phyloP scores from a whole-genome alignment of 2,329 filamentous ascomycete species.

The Cephalotrichum gorgonifer region DNA sequence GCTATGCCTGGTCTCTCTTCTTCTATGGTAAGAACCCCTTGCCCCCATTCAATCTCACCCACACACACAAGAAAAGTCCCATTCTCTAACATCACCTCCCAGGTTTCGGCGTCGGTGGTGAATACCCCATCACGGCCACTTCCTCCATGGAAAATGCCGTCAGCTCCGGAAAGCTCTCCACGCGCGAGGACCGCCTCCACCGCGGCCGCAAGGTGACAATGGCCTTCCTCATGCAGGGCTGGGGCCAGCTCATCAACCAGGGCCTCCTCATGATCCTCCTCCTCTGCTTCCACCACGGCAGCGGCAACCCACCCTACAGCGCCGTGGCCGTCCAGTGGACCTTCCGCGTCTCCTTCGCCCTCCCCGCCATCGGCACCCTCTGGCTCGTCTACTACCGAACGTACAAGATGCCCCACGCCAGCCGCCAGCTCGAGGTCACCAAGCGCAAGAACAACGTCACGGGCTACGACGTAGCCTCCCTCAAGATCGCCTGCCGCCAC shows the following conservation, averaged over 20 bases:
- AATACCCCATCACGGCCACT: conserved; percentile 95
- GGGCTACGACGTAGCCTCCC: conserved; percentile 81
- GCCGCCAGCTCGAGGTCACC: conserved; percentile 67
- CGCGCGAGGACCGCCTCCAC: conserved; percentile 85
- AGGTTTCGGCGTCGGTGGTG: conserved; percentile 60
- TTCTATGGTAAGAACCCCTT: conserved; percentile 40
- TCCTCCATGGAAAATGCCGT: conserved; percentile 89
- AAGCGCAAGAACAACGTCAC: conserved; percentile 85
- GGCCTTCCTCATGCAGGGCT: conserved; percentile 96
- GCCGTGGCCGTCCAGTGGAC: conserved; percentile 73
- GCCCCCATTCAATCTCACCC: neutral
- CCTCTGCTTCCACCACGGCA: conserved; percentile 75
- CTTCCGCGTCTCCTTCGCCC: conserved; percentile 84
- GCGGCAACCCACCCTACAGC: conserved; percentile 55
- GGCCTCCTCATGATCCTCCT: conserved; percentile 77
- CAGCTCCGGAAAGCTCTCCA: conserved; percentile 77
- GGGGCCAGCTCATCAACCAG: conserved; percentile 95
- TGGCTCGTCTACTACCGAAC: conserved; percentile 96
- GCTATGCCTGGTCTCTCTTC: conserved; percentile 91
- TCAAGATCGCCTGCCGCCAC: conserved; percentile 67
- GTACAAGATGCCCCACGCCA: conserved; percentile 86
- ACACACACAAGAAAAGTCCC: neutral
- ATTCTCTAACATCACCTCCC: conserved; percentile 7
- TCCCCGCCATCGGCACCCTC: conserved; percentile 80
- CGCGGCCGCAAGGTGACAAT: conserved; percentile 91